These are phyloP conservation scores for Apiotrichum sp. DNA, from an alignment of 1,284 basidiomycete species.

Conservation along the genomic window DNA sequence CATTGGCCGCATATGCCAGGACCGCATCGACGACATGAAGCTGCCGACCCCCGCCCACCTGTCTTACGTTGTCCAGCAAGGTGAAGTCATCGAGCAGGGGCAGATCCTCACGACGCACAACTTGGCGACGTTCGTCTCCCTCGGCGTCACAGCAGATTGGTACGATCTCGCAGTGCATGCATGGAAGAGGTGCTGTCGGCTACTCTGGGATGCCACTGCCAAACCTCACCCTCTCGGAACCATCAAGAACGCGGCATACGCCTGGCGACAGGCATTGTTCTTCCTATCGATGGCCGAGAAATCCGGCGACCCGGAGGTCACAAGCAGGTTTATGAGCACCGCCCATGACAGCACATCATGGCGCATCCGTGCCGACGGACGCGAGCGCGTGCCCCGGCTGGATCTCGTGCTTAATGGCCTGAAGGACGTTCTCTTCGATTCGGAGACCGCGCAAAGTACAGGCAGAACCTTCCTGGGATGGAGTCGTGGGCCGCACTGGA, in stretches of 20 bases:
- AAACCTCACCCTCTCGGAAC: background rate
- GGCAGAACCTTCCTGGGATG: background rate
- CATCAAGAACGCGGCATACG: conserved; percentile 10
- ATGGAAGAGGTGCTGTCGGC: background rate
- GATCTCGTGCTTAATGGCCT: conserved; percentile 1
- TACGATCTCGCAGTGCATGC: background rate
- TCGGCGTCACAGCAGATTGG: conserved; percentile 1
- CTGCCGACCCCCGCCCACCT: background rate
- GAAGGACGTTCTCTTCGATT: background rate
- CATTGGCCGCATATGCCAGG: conserved; percentile 1
- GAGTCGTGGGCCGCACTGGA: background rate
- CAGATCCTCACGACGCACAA: conserved; percentile 13
- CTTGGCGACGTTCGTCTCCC: background rate
- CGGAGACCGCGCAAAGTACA: no score
- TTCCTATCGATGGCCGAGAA: conserved; percentile 1
- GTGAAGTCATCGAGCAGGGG: conserved; percentile 8
- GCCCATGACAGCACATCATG: no score
- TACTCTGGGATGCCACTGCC: background rate
- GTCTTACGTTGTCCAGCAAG: background rate
- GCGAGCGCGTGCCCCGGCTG: background rate
- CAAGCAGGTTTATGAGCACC: background rate
- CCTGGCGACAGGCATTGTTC: conserved; percentile 10
- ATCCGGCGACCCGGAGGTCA: background rate
- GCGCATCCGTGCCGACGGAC: no score
- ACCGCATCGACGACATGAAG: background rate